Percentiles rank a stretch among this genome's conserved stretches.
Conservation (phyloP, 1,139 yeast genomes). For the Kluyveromyces marxianus region DNA sequence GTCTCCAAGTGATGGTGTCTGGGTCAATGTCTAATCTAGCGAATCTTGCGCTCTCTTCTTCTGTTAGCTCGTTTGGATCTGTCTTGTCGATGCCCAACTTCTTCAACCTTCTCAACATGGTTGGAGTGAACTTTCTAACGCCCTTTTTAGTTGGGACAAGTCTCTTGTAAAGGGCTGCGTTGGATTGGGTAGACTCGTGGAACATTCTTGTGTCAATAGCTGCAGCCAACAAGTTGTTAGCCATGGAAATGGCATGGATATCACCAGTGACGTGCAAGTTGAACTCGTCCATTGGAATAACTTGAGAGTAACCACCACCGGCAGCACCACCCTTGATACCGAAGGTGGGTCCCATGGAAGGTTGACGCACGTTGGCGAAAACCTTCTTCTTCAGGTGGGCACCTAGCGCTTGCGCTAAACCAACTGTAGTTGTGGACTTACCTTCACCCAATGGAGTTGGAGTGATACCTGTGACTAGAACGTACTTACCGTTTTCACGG, state of each 20-base stretch:
- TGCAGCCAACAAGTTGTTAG: slow-evolving; percentile 91
- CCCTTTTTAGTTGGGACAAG: slow-evolving; percentile 87
- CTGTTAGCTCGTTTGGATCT: slow-evolving; percentile 74
- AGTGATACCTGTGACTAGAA: slow-evolving; percentile 93
- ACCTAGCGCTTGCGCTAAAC: slow-evolving; percentile 92
- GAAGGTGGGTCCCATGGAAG: slow-evolving; percentile 98
- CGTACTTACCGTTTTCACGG: slow-evolving; percentile 77
- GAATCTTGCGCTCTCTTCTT: slow-evolving; percentile 67
- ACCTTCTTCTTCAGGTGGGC: slow-evolving; percentile 84
- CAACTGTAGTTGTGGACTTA: slow-evolving; percentile 94
- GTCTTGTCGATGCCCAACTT: slow-evolving; percentile 78
- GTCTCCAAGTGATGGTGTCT: slow-evolving; percentile 88
- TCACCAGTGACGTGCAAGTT: slow-evolving; percentile 98
- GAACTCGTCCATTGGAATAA: slow-evolving; percentile 98
- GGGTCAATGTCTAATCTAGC: slow-evolving; percentile 91
- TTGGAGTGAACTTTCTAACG: slow-evolving; percentile 63
- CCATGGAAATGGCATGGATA: slow-evolving; percentile 94
- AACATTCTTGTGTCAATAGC: slow-evolving; percentile 97
- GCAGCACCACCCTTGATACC: slow-evolving; percentile 99
- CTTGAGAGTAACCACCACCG: slow-evolving; percentile 98
- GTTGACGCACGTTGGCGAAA: slow-evolving; percentile 95
- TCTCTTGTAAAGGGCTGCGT: slow-evolving; percentile 78
- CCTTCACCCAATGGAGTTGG: slow-evolving; percentile 99
- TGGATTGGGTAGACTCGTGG: slow-evolving; percentile 92
- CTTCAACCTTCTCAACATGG: slow-evolving; percentile 69